A percentile compares a stretch with the other conserved stretches of the same genome.
phyloP scores from a whole-genome alignment of 1,139 yeast species.

The Pichia sp. region DNA sequence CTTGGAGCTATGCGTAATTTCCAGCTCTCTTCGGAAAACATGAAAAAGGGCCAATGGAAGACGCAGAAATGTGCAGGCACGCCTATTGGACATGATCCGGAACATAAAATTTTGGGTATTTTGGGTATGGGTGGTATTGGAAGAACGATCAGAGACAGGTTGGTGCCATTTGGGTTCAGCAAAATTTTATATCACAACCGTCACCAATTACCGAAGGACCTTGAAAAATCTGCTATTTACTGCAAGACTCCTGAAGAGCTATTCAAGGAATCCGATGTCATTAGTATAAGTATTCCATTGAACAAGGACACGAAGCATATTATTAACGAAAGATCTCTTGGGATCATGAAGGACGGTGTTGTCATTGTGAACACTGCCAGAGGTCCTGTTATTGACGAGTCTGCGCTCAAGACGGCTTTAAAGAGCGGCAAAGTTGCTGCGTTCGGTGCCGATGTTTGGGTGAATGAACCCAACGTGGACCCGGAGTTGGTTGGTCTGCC shows the following conservation, averaged over 20 bases:
- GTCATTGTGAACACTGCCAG: slow-evolving; percentile 63
- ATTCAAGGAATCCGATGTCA: slow-evolving; percentile 51
- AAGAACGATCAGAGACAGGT: slow-evolving; percentile 63
- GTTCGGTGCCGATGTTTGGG: slow-evolving; percentile 82
- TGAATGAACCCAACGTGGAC: slow-evolving; percentile 70
- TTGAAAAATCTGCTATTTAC: slow-evolving; percentile 50
- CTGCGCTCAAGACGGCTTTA: slow-evolving; percentile 54
- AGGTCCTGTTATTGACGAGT: slow-evolving; percentile 57
- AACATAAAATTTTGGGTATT: slow-evolving; percentile 62
- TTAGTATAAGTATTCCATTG: slow-evolving; percentile 63
- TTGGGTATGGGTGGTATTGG: slow-evolving; percentile 85
- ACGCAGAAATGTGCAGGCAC: slow-evolving; percentile 39
- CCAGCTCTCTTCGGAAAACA: slow-evolving; percentile 41
- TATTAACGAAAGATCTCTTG: slow-evolving; percentile 50
- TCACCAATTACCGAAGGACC: slow-evolving; percentile 46
- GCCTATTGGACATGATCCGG: slow-evolving; percentile 56
- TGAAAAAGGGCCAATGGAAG: slow-evolving; percentile 60
- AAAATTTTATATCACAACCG: slow-evolving; percentile 65
- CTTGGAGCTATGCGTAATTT: slow-evolving; percentile 69
- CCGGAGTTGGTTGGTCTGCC: slow-evolving; percentile 51
- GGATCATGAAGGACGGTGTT: slow-evolving; percentile 64
- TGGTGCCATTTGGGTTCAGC: slow-evolving; percentile 58
- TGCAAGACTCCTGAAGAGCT: slow-evolving; percentile 52
- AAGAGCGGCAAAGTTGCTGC: slow-evolving; percentile 66
- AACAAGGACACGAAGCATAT: slow-evolving; percentile 49